Base-by-base conservation (phyloP, 345 rosid genomes). In the Corchorus capsularis region DNA sequence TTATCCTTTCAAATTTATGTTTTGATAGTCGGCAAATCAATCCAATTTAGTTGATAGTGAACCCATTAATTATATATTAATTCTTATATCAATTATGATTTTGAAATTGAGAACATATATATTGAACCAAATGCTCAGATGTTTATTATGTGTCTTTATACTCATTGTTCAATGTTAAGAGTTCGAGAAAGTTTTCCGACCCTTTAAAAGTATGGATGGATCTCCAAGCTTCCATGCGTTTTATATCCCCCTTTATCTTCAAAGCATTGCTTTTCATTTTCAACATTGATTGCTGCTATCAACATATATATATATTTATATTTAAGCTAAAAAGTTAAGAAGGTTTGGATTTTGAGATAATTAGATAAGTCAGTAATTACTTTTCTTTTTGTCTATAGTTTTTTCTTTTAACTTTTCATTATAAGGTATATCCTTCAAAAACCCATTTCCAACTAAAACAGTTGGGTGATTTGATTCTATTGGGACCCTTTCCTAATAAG, bases 391-490 rank as follows among this genome's bases (percentile, higher is more conserved):
- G n/a, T n/a, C n/a, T n/a, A n/a, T n/a, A n/a, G n/a, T n/a, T n/a
- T n/a, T n/a, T n/a, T n/a, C n/a, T n/a, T n/a, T n/a, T n/a, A n/a
- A n/a, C n/a, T 19, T 16, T 22, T 77, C 56, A 20, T 19, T 17
- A 14, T 63, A 61, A 61, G 77, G 72, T 34, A 22, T 45, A 34
- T 68, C 79, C 50, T 71, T 57, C 27, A 56, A 43, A 12, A 69
- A 46, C 55, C 41, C 63, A 70, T 60, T 49, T 43, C 34, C 62
- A 73, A 65, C 73, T 17, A 71, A 39, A 78, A 49, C 73, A 66
- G 81, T 73, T 66, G 77, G 68, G 68, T 49, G 80, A 81, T 77
- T 22, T 72, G 80, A 62, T 32, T 65, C 19, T 60, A 17, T 19
- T 22, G 62, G 63, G 59, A 71, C 80, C n/a, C 71, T 60, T 59